phyloP scores from a whole-genome alignment of 345 rosid genomes.

The Kandelia obovata region DNA sequence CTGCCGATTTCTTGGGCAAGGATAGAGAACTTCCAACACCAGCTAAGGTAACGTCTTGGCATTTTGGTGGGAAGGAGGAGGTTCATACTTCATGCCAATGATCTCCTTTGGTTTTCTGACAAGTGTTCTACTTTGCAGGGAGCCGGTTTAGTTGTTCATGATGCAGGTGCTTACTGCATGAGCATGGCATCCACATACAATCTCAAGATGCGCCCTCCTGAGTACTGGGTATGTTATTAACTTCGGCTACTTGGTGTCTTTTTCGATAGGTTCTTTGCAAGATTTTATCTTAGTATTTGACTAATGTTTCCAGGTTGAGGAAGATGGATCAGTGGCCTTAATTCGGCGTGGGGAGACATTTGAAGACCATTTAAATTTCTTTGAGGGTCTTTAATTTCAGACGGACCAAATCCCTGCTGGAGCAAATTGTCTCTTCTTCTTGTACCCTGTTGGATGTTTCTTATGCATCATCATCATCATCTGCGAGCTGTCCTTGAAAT shows the following conservation, averaged over 20 bases:
- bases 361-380: constrained; percentile 74
- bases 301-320: constrained; percentile 55
- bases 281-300: neutral
- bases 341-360: constrained; percentile 86
- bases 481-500: too few species aligned
- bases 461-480: too few species aligned
- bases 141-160: constrained; percentile 89
- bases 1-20: constrained; percentile 98
- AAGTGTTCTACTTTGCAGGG: constrained; percentile 51
- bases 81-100: neutral
- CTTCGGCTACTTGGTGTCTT: neutral
- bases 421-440: neutral
- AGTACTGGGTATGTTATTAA: constrained; percentile 73
- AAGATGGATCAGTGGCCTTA: constrained; percentile 71
- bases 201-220: constrained; percentile 98
- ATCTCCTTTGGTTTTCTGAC: constrained; percentile 13
- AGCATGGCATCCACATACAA: constrained; percentile 99
- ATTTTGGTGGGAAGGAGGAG: neutral
- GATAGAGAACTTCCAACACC: constrained; percentile 94
- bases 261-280: neutral
- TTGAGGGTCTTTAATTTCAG: constrained; percentile 56
- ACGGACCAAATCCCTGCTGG: neutral
- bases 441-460: neutral
- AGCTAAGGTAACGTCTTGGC: constrained; percentile 40
- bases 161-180: constrained; percentile 99